Base-by-base conservation (phyloP, 805 yeast species). In the Yamadazyma sp. region DNA sequence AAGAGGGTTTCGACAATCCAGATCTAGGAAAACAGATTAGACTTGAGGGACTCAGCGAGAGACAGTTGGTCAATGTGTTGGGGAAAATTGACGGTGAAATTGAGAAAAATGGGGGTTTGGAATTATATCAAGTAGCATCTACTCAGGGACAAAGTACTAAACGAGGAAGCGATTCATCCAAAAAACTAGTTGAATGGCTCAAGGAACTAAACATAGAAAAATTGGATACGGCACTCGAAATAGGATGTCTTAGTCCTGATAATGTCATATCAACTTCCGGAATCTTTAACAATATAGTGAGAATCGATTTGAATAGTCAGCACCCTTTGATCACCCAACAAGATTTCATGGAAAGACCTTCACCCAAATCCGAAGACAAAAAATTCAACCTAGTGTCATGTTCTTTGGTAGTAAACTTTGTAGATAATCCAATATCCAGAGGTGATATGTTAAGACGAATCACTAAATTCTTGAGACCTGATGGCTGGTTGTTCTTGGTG, bases 141-240 rank as follows among this genome's bases (percentile, higher is more conserved):
- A 74, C 83, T 1, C 76, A 78, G 33, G 98, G 98, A 0, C 98
- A 91, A 50, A 75, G 77, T 39, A 54, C 58, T 0, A 70, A 71
- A 30, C 57, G 98, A 43, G 98, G 98, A 0, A 95, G 96, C 1
- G 98, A 91, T 53, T 86, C 96, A 0, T 87, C 96, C 2, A 85
- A 82, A 46, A 68, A 80, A 49, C 62, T 91, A 29, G 71, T 86
- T n/a, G 75, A 78, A 37, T 86, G 94, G 89, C 58, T 86, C 4
- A 61, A 65, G 15, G 36, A 40, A 3, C 42, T 49, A 26, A 27
- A 23, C 2, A 31, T 28, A 7, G 35, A 32, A 18, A 20, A 25
- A 3, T 29, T n/a, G 17, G 32, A 25, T 13, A 15, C 31, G 47
- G 83, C 94, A 0, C 63, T 91, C 19, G 98, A 91, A 55, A 81